phyloP scores from a whole-genome alignment of 2,329 filamentous ascomycete genomes.

The Aspergillus brasiliensis region DNA sequence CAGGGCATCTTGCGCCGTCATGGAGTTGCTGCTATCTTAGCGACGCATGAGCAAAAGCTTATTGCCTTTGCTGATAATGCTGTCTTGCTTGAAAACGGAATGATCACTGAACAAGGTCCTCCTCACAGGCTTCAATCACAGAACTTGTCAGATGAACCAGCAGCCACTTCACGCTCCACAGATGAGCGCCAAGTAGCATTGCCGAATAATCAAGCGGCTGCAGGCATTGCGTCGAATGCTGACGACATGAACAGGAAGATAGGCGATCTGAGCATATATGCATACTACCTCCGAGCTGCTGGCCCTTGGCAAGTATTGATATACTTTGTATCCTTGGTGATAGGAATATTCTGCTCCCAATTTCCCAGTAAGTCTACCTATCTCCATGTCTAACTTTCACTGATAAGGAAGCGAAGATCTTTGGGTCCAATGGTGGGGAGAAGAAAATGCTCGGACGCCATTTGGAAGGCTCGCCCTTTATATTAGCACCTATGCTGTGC shows the following conservation, averaged over 20 bases:
- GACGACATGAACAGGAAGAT: neutral
- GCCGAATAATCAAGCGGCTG: neutral
- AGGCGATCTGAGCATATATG: neutral
- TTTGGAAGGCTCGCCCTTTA: neutral
- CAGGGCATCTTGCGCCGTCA: neutral
- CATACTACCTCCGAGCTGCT: neutral
- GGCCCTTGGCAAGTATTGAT: neutral
- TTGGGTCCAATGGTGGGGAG: slow-evolving; percentile 5
- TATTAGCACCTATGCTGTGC: neutral
- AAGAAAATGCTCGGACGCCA: neutral
- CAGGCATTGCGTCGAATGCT: neutral
- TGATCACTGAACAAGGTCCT: neutral
- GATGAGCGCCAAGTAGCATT: neutral
- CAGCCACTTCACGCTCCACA: neutral
- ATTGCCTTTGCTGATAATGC: neutral
- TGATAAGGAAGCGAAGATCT: neutral
- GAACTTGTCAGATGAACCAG: neutral
- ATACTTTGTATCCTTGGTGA: neutral
- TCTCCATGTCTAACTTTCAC: neutral
- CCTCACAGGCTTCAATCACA: neutral
- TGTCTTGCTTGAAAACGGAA: neutral
- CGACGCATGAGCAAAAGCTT: neutral
- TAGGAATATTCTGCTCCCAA: neutral
- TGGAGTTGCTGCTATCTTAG: neutral
- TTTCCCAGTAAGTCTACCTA: neutral